Evolutionary conservation across 2,329 filamentous ascomycete species (phyloP).

Genomic region (Hawksworthiomyces lignivorus): DNA sequence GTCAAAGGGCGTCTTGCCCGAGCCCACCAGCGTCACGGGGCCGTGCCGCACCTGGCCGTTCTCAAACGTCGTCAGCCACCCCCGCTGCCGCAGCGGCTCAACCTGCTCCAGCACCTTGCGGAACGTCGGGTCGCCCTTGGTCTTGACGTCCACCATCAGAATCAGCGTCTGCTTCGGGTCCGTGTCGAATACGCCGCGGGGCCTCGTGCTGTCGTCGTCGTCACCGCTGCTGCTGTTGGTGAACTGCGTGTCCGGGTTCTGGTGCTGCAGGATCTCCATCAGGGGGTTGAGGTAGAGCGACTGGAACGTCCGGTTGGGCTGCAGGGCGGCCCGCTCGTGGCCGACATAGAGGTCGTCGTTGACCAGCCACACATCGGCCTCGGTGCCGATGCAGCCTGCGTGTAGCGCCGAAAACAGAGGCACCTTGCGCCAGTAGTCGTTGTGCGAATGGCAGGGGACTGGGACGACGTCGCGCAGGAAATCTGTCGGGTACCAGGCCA

Average conservation of each 20-base stretch:
- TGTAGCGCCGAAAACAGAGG: conserved; percentile 56
- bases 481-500: conserved; percentile 41
- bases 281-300: conserved; percentile 60
- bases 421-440: conserved; percentile 61
- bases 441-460: conserved; percentile 49
- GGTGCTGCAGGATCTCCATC: conserved; percentile 44
- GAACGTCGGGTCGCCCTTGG: conserved; percentile 42
- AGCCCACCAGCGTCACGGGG: conserved; percentile 61
- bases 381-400: conserved; percentile 53
- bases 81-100: conserved; percentile 47
- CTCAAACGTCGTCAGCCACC: conserved; percentile 49
- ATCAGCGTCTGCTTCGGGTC: conserved; percentile 46
- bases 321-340: conserved; percentile 49
- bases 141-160: conserved; percentile 66
- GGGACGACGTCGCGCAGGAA: conserved; percentile 36
- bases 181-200: conserved; percentile 49
- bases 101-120: conserved; percentile 46
- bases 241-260: conserved; percentile 41
- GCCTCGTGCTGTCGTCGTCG: conserved; percentile 33
- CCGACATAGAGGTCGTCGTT: conserved; percentile 38
- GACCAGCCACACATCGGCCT: conserved; percentile 61
- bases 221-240: conserved; percentile 23
- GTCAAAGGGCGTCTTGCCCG: conserved; percentile 56
- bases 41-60: conserved; percentile 42
- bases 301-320: conserved; percentile 48